Percentiles rank a stretch among this genome's conserved stretches.
phyloP scores from a whole-genome alignment of 2,329 filamentous ascomycete genomes.

The Byssothecium circinans region DNA sequence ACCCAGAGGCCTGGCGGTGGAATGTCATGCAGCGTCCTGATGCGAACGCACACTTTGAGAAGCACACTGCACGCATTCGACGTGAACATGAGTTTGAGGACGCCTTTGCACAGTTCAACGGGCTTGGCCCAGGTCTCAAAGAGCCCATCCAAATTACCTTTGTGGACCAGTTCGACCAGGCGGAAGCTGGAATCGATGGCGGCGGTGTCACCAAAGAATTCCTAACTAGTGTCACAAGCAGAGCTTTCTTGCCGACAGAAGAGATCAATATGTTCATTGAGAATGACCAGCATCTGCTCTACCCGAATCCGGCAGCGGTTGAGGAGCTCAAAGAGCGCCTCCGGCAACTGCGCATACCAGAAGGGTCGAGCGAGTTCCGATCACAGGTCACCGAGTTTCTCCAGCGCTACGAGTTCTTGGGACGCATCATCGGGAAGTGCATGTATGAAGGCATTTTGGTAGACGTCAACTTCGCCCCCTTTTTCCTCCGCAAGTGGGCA shows the following conservation, averaged over 20 bases:
- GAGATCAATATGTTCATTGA: conserved; percentile 70
- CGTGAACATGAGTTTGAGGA: conserved; percentile 81
- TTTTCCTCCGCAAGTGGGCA: conserved; percentile 96
- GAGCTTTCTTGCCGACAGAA: conserved; percentile 70
- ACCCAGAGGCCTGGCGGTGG: conserved; percentile 75
- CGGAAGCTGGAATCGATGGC: conserved; percentile 93
- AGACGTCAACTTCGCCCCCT: conserved; percentile 88
- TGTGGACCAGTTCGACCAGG: conserved; percentile 82
- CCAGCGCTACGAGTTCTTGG: conserved; percentile 84
- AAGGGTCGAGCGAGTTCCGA: conserved; percentile 60
- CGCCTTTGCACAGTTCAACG: conserved; percentile 80
- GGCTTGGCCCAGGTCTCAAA: conserved; percentile 79
- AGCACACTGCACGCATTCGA: conserved; percentile 75
- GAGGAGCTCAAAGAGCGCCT: conserved; percentile 68
- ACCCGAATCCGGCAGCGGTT: conserved; percentile 79
- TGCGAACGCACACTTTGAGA: conserved; percentile 41
- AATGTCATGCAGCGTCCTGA: conserved; percentile 46
- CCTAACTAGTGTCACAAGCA: conserved; percentile 80
- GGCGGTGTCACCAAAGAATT: conserved; percentile 98
- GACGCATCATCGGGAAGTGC: conserved; percentile 92
- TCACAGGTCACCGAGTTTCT: conserved; percentile 63
- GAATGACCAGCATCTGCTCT: conserved; percentile 83
- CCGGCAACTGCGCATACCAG: conserved; percentile 53
- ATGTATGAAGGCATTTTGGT: conserved; percentile 95
- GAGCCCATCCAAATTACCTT: conserved; percentile 97